Percentiles rank a stretch among this genome's conserved stretches.
phyloP scores from a whole-genome alignment of 2,329 filamentous ascomycete genomes.

The Phyllosticta citribraziliensis region DNA sequence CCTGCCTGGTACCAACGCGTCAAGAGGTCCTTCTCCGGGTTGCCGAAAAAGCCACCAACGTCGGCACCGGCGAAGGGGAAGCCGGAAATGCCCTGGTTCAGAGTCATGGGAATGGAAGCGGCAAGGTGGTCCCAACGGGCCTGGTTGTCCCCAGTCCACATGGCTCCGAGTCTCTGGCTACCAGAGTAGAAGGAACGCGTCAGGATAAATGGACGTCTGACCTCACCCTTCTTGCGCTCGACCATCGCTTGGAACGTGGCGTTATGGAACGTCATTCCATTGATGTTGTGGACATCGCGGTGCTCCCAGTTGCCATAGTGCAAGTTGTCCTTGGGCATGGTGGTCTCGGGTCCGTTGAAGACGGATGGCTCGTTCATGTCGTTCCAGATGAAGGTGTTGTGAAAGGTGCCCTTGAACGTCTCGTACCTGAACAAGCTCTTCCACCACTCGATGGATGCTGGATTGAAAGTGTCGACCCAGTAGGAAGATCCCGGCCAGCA shows the following conservation, averaged over 20 bases:
- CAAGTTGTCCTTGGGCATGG: constrained; percentile 97
- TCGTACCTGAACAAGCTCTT: constrained; percentile 77
- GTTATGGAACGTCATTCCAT: constrained; percentile 91
- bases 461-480: constrained; percentile 95
- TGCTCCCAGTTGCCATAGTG: constrained; percentile 92
- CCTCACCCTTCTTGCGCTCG: constrained; percentile 75
- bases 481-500: constrained; percentile 97
- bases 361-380: constrained; percentile 99
- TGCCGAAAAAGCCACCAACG: constrained; percentile 96
- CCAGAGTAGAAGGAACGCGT: constrained; percentile 90
- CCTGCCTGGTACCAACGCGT: constrained; percentile 95
- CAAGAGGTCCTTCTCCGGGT: constrained; percentile 84
- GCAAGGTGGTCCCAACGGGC: constrained; percentile 85
- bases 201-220: constrained; percentile 79
- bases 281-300: constrained; percentile 89
- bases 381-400: constrained; percentile 95
- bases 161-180: constrained; percentile 79
- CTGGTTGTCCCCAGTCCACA: constrained; percentile 99
- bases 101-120: constrained; percentile 84
- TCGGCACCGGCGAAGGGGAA: constrained; percentile 93
- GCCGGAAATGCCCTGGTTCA: constrained; percentile 85
- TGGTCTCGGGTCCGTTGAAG: constrained; percentile 96
- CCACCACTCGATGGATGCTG: constrained; percentile 89
- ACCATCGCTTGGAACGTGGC: constrained; percentile 81
- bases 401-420: constrained; percentile 72